phyloP scores from a whole-genome alignment of 2,329 filamentous ascomycete species.

The Xylaria sp. region DNA sequence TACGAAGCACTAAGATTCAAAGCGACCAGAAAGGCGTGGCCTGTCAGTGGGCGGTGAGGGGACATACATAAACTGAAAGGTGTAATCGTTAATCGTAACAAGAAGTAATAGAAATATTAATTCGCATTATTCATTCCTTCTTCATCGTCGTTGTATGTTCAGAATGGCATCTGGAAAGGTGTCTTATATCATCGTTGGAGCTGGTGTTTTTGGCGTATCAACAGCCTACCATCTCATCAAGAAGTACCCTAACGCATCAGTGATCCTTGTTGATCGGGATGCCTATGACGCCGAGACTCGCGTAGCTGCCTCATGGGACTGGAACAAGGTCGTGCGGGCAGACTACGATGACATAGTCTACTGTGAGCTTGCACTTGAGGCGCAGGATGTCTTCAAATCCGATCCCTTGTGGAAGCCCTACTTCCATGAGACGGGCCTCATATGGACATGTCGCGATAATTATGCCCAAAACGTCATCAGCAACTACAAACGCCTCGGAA shows the following conservation, averaged over 20 bases:
- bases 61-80: conserved; percentile 10
- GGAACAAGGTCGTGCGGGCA: conserved; percentile 78
- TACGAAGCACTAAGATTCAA: not conserved
- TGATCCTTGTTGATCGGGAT: conserved; percentile 70
- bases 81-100: not conserved
- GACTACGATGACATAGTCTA: conserved; percentile 76
- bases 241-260: conserved; percentile 60
- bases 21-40: not conserved
- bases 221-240: conserved; percentile 72
- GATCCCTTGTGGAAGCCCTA: conserved; percentile 57
- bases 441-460: conserved; percentile 49
- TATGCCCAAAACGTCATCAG: conserved; percentile 52
- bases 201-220: conserved; percentile 74
- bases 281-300: conserved; percentile 59
- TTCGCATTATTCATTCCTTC: not conserved
- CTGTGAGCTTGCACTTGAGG: conserved; percentile 72
- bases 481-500: conserved; percentile 46
- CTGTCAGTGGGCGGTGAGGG: not conserved
- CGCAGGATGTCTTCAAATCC: conserved; percentile 65
- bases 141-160: conserved; percentile 9
- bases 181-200: conserved; percentile 70
- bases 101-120: not conserved
- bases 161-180: conserved; percentile 30
- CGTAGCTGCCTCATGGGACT: conserved; percentile 75
- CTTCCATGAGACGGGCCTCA: conserved; percentile 38